A percentile compares a stretch with the other conserved stretches of the same genome.
phyloP scores from a whole-genome alignment of 2,329 filamentous ascomycete species.

The Colletotrichum euphorbiae region DNA sequence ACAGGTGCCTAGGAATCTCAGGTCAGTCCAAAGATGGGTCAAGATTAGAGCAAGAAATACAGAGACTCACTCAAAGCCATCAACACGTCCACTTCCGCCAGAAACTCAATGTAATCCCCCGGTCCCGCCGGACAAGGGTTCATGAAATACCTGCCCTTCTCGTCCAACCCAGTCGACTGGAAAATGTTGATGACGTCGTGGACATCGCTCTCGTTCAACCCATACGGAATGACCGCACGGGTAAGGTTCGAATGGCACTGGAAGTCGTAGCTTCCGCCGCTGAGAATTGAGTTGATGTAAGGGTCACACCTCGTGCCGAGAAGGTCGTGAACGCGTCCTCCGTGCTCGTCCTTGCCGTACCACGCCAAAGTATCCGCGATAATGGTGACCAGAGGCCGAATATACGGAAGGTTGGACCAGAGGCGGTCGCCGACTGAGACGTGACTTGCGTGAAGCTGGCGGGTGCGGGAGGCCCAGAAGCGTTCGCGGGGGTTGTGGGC shows the following conservation, averaged over 20 bases:
- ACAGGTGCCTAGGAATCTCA: constrained; percentile 66
- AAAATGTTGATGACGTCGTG: constrained; percentile 91
- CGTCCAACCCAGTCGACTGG: constrained; percentile 83
- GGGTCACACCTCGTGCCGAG: constrained; percentile 87
- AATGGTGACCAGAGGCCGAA: constrained; percentile 80
- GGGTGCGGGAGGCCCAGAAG: constrained; percentile 84
- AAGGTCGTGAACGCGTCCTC: constrained; percentile 80
- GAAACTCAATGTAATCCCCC: constrained; percentile 77
- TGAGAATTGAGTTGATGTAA: constrained; percentile 82
- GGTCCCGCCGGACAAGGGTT: constrained; percentile 66
- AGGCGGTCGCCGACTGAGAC: constrained; percentile 78
- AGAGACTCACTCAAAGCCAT: constrained; percentile 61
- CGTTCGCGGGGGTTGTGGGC: constrained; percentile 79
- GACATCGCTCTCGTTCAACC: constrained; percentile 78
- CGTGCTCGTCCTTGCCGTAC: constrained; percentile 71
- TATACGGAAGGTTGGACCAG: constrained; percentile 82
- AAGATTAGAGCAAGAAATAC: too few species aligned
- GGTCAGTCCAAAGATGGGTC: not conserved
- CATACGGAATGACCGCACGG: constrained; percentile 76
- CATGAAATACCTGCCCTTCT: constrained; percentile 82
- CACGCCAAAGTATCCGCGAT: constrained; percentile 72
- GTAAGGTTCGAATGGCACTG: constrained; percentile 88
- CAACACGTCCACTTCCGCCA: constrained; percentile 82
- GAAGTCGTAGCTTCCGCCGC: constrained; percentile 76
- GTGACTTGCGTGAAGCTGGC: constrained; percentile 82